These are phyloP conservation scores for Claviceps cyperi DNA, from an alignment of 2,329 filamentous ascomycete species.

Conservation along the genomic window DNA sequence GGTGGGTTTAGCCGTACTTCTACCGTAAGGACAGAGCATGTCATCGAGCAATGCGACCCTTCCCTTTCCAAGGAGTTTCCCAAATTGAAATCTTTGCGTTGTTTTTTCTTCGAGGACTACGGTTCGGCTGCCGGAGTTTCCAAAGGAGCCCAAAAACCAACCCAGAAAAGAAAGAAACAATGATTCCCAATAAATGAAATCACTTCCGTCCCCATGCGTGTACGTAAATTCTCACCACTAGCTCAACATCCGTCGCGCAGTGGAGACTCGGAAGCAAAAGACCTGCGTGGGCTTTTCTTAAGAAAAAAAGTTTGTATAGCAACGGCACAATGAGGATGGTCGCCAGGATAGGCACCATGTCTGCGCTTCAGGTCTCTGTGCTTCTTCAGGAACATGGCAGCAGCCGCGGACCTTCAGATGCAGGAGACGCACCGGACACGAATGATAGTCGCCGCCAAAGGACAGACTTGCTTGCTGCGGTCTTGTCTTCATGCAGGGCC, in stretches of 20 bases:
- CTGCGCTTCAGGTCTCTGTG: slow-evolving; percentile 22
- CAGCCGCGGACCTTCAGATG: slow-evolving; percentile 11
- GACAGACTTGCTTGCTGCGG: slow-evolving; percentile 19
- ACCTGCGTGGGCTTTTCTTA: neutral
- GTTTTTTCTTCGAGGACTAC: no score
- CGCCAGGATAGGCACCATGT: slow-evolving; percentile 15
- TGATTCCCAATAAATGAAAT: neutral
- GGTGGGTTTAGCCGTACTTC: slow-evolving; percentile 13
- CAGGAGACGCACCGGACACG: slow-evolving; percentile 14
- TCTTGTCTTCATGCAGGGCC: slow-evolving; percentile 25
- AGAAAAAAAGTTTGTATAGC: neutral
- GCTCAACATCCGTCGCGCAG: neutral
- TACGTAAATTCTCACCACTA: neutral
- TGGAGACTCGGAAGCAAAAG: neutral
- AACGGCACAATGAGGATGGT: slow-evolving; percentile 4
- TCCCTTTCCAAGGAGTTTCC: no score
- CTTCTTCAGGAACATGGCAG: slow-evolving; percentile 22
- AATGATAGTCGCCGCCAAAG: slow-evolving; percentile 12
- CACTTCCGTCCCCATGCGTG: neutral
- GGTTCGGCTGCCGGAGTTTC: neutral
- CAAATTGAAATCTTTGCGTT: no score
- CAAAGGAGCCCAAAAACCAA: neutral
- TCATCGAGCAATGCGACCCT: neutral
- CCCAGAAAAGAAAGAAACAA: no score
- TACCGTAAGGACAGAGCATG: slow-evolving; percentile 9